A percentile compares a stretch with the other conserved stretches of the same genome.
These are phyloP conservation scores for Somion occarium DNA, from an alignment of 1,284 basidiomycete species.

Conservation along the genomic window DNA sequence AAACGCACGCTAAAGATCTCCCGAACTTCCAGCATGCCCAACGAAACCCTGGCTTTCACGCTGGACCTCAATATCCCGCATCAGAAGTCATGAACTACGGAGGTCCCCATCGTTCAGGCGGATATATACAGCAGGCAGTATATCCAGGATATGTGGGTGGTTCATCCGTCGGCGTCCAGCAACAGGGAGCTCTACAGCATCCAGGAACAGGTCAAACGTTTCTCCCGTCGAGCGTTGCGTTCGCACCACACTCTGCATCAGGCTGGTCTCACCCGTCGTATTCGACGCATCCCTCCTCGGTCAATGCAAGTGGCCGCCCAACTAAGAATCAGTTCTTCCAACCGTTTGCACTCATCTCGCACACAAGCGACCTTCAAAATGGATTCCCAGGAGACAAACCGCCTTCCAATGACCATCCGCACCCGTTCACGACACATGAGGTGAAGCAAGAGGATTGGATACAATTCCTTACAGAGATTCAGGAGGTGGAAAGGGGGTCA, in stretches of 20 bases:
- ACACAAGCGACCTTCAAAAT: neutral
- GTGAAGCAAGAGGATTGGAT: slow-evolving; percentile 37
- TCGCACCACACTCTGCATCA: no score
- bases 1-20: neutral
- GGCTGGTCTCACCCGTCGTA: no score
- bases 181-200: neutral
- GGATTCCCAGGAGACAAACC: neutral
- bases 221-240: no score
- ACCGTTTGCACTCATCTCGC: neutral
- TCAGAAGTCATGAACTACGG: no score
- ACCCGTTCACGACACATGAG: slow-evolving; percentile 38
- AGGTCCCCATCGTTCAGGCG: neutral
- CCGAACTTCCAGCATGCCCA: neutral
- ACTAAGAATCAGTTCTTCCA: neutral
- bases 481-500: slow-evolving; percentile 13
- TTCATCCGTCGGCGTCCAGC: neutral
- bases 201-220: neutral
- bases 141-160: neutral
- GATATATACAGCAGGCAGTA: neutral
- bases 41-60: neutral
- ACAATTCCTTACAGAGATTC: slow-evolving; percentile 20
- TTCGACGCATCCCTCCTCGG: neutral
- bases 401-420: slow-evolving; percentile 16
- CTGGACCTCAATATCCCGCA: neutral
- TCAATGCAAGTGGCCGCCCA: neutral